Base-by-base conservation (phyloP, 2,329 filamentous ascomycete genomes). In the Apiospora saccharicola region DNA sequence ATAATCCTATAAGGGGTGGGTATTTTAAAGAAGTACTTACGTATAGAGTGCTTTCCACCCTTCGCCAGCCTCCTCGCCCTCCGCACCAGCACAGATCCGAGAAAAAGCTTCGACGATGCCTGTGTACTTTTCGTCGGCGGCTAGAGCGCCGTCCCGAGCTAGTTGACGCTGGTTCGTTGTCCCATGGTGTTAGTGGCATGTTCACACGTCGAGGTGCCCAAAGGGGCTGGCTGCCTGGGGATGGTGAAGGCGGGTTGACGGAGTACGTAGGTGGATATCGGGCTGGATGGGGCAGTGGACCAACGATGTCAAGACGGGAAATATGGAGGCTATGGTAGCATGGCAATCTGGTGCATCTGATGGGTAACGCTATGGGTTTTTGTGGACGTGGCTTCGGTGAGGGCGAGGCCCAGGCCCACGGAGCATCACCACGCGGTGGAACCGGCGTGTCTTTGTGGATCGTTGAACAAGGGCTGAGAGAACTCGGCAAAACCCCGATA, bases 11-110 rank as follows among this genome's bases (percentile, higher is more conserved):
- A 14, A 37, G 7, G 53, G 53, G n/a, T 37, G 53, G 53, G 16
- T 37, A n/a, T n/a, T 22, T 22, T 22, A 13, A 24, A 34, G 4
- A 61, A 16, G 19, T 2, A 70, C 68, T 51, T 70, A 70, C 68
- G 85, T 87, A 79, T 93, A 98, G 75, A 97, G 91, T 0, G 92
- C 93, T 70, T 81, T 79, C 24, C 91, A 75, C 4, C 93, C 90
- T n/a, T 93, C 94, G 81, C 95, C 67, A 68, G 12, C 67, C 26
- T 68, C 93, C 44, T 88, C 85, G 46, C 85, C 83, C 77, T 72
- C 76, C 53, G 71, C 71, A 69, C 71, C 72, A 70, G 47, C 79
- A 77, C 92, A 92, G 75, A 97, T 96, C 79, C 90, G 91, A 72
- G 85, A 84, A 51, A 92, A 88, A 0, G 93, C 93, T 82, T 95